These are phyloP conservation scores for Isatis lusitanica DNA, from an alignment of 441 rosid genomes.

Conservation along the genomic window DNA sequence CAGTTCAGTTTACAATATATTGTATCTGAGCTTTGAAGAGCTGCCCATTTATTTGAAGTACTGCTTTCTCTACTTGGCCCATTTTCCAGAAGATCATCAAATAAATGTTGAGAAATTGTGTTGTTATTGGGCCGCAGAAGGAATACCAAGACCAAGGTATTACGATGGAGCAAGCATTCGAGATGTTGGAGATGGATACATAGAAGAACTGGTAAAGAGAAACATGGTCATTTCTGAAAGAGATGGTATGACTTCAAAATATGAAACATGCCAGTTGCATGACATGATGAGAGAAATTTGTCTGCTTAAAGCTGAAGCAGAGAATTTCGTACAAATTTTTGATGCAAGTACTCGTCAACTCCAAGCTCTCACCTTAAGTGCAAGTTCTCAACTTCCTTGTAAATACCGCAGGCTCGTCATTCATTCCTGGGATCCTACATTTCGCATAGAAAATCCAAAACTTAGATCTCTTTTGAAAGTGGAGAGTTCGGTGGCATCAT, in stretches of 20 bases:
- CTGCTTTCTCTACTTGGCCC: neutral
- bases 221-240: slow-evolving; percentile 5
- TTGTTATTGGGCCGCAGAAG: neutral
- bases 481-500: too few species aligned
- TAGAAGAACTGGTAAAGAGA: slow-evolving; percentile 10
- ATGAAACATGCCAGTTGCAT: neutral
- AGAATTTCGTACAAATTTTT: neutral
- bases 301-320: neutral
- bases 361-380: too few species aligned
- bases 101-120: neutral
- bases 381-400: too few species aligned
- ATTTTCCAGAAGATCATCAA: neutral
- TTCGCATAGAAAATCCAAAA: too few species aligned
- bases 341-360: too few species aligned
- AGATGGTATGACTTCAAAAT: neutral
- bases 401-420: neutral
- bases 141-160: neutral
- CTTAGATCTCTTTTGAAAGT: too few species aligned
- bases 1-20: too few species aligned
- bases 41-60: neutral
- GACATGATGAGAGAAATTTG: slow-evolving; percentile 2
- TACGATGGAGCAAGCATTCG: neutral
- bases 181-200: neutral
- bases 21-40: neutral
- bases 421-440: neutral